Conservation (phyloP, 208 protist genomes). For the Naegleria lovaniensis region DNA sequence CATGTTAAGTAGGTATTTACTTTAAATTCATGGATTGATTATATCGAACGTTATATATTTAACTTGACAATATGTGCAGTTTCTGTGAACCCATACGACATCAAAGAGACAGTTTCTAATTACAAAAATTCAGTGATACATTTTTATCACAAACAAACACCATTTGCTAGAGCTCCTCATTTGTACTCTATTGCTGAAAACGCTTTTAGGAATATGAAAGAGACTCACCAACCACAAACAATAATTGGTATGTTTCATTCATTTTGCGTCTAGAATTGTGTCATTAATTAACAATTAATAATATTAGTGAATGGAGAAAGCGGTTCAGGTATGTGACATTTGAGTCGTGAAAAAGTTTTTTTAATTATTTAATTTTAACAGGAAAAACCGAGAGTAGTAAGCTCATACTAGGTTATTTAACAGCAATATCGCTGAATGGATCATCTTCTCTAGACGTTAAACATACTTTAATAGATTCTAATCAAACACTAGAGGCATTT, state of each 20-base stretch:
- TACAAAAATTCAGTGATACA: not conserved
- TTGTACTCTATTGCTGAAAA: not conserved
- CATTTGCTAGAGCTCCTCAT: not conserved
- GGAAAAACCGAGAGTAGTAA: conserved; percentile 45
- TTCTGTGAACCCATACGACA: not conserved
- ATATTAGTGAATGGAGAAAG: not conserved
- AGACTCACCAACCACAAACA: not conserved
- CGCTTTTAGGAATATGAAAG: not conserved
- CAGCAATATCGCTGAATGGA: conserved; percentile 25
- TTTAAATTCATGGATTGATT: not conserved
- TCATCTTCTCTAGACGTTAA: not conserved
- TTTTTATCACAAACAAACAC: not conserved
- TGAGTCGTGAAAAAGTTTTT: no score
- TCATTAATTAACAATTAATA: no score
- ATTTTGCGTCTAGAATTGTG: no score
- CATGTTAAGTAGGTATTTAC: not conserved
- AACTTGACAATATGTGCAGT: not conserved
- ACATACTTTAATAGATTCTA: conserved; percentile 51
- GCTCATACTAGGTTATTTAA: conserved; percentile 40
- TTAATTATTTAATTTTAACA: not conserved
- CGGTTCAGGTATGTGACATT: not conserved
- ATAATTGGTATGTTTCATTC: not conserved
- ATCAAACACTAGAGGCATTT: conserved; percentile 61
- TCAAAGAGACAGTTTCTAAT: no score
- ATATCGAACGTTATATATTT: not conserved